phyloP scores from a whole-genome alignment of 352 stramenopile genomes.

The Phytophthora ohioensis region DNA sequence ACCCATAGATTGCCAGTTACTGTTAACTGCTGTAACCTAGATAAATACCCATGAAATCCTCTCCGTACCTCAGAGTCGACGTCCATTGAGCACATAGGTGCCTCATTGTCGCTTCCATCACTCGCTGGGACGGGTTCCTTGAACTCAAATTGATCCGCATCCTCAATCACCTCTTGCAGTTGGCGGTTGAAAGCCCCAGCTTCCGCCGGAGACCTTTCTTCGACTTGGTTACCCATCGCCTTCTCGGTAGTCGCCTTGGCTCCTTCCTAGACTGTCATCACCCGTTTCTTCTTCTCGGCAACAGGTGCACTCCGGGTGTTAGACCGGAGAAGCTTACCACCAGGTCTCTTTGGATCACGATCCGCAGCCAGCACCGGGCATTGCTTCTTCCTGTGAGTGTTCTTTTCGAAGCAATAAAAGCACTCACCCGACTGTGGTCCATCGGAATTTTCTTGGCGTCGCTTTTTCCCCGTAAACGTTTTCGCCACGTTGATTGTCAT shows the following conservation, averaged over 20 bases:
- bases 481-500: background rate
- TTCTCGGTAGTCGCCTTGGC: background rate
- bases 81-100: background rate
- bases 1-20: constrained; percentile 19
- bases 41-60: background rate
- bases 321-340: background rate
- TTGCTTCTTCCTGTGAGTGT: constrained; percentile 2
- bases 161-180: background rate
- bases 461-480: constrained; percentile 2
- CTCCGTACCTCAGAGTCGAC: background rate
- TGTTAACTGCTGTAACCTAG: constrained; percentile 8
- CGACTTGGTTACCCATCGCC: background rate
- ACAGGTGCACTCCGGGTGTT: constrained; percentile 1
- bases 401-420: constrained; percentile 15
- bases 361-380: constrained; percentile 1
- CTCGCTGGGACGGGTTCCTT: background rate
- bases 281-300: background rate
- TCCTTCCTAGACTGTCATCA: background rate
- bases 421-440: background rate
- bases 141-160: background rate
- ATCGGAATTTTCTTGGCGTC: background rate
- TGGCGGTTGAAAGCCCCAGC: background rate
- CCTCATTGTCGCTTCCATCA: background rate
- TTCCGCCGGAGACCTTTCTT: background rate
- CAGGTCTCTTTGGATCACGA: background rate